These are phyloP conservation scores for Castanospermum australe DNA, from an alignment of 306 rosid species.

Conservation along the genomic window DNA sequence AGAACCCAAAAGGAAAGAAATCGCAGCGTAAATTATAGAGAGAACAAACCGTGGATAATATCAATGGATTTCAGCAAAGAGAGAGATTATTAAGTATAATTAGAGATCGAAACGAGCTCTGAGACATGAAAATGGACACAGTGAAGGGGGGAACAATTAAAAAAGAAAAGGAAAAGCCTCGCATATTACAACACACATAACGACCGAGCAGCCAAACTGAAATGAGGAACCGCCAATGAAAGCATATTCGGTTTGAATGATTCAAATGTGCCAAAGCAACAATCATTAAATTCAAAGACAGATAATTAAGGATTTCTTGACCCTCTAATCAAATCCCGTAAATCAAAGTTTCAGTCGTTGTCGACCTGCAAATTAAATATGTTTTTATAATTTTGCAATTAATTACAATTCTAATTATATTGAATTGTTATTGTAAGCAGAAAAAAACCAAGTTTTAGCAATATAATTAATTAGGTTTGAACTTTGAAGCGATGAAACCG, in stretches of 20 bases:
- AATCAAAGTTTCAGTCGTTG: too few relatives aligned
- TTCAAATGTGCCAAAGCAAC: slow-evolving; percentile 39
- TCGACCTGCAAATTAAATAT: too few relatives aligned
- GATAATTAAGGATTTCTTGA: too few relatives aligned
- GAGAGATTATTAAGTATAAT: background rate
- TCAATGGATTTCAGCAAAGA: background rate
- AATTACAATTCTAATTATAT: too few relatives aligned
- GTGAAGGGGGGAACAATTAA: background rate
- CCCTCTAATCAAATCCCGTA: too few relatives aligned
- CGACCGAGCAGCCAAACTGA: background rate
- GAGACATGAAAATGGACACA: background rate
- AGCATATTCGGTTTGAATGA: slow-evolving; percentile 48
- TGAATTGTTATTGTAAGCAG: too few relatives aligned
- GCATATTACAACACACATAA: background rate
- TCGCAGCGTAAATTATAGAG: background rate
- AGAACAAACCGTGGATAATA: background rate
- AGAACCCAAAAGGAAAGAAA: too few relatives aligned
- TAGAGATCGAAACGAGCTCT: background rate
- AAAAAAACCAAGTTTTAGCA: too few relatives aligned
- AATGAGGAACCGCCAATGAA: slow-evolving; percentile 27
- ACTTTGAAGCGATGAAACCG: too few relatives aligned
- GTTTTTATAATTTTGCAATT: too few relatives aligned
- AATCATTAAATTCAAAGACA: background rate
- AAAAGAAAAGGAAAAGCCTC: background rate
- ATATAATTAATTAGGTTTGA: too few relatives aligned